Percentiles rank a stretch among this genome's conserved stretches.
phyloP scores from a whole-genome alignment of 2,329 filamentous ascomycete species.

The Xylariaceae sp. region DNA sequence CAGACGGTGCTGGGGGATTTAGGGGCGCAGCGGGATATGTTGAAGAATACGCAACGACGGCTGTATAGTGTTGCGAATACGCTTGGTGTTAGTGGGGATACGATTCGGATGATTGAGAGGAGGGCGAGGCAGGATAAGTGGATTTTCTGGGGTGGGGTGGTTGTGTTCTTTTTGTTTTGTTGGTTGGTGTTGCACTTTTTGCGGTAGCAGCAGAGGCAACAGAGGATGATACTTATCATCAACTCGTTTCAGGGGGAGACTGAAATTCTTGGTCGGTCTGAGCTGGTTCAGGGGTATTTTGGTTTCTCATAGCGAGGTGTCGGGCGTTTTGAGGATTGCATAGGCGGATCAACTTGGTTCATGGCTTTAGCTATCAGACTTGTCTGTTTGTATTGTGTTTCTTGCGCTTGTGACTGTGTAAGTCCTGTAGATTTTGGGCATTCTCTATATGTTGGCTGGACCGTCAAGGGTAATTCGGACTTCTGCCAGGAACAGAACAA shows the following conservation, averaged over 20 bases:
- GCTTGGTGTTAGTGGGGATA: constrained; percentile 87
- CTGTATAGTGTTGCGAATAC: constrained; percentile 93
- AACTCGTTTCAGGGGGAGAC: too few relatives aligned
- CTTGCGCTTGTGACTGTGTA: background rate
- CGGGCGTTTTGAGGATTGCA: constrained; percentile 14
- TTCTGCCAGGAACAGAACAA: background rate
- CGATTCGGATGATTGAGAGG: constrained; percentile 92
- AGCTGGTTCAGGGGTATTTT: constrained; percentile 7
- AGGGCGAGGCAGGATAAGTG: constrained; percentile 93
- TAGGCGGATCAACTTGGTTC: constrained; percentile 3
- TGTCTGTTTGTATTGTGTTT: background rate
- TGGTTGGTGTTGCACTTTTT: constrained; percentile 85
- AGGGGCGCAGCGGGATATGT: constrained; percentile 83
- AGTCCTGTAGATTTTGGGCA: too few relatives aligned
- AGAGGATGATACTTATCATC: too few relatives aligned
- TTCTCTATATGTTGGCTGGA: too few relatives aligned
- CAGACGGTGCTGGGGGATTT: constrained; percentile 86
- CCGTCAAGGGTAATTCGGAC: too few relatives aligned
- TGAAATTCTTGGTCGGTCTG: background rate
- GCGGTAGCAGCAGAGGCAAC: constrained; percentile 42
- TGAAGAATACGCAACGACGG: constrained; percentile 88
- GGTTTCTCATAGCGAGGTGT: constrained; percentile 18
- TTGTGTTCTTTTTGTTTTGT: constrained; percentile 86
- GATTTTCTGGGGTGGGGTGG: constrained; percentile 86
- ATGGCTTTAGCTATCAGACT: background rate